Conservation (phyloP, 768 basidiomycete genomes). For the Punctularia strigosozonata region DNA sequence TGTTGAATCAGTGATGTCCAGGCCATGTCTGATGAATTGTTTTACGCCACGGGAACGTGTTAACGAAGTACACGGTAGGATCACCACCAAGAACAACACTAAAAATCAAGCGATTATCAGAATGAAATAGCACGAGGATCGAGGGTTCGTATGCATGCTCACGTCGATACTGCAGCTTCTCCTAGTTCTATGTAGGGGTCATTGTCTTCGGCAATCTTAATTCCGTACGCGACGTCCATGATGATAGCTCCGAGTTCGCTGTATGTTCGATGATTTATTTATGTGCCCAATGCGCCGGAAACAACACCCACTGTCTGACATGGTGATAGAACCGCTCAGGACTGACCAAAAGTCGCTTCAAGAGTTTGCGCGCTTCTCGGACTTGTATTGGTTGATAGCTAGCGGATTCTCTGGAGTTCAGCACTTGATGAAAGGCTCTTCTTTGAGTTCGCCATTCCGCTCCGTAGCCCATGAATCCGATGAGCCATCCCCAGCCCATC, state of each 20-base stretch:
- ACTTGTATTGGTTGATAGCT: constrained; percentile 2
- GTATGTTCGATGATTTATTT: background rate
- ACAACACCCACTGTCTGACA: background rate
- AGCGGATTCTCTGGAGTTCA: constrained; percentile 7
- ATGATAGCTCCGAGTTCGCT: constrained; percentile 29
- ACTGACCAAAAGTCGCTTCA: constrained; percentile 1
- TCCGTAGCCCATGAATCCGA: constrained; percentile 15
- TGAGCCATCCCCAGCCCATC: constrained; percentile 14
- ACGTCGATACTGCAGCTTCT: constrained; percentile 35
- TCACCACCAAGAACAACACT: background rate
- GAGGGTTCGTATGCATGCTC: constrained; percentile 36
- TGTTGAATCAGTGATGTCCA: too few species aligned
- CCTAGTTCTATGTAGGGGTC: constrained; percentile 40
- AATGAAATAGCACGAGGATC: constrained; percentile 42
- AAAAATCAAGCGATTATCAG: constrained; percentile 26
- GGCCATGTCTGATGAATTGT: too few species aligned
- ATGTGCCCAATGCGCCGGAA: too few species aligned
- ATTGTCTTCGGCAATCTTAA: constrained; percentile 16
- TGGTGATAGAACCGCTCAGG: constrained; percentile 3
- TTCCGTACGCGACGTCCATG: constrained; percentile 35
- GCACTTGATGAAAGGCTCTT: constrained; percentile 14
- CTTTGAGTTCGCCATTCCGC: constrained; percentile 14
- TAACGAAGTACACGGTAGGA: background rate
- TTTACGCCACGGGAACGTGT: background rate
- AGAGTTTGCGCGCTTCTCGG: background rate